Base-by-base conservation (phyloP, 2,329 filamentous ascomycete species). In the Teratosphaeriaceae sp. region DNA sequence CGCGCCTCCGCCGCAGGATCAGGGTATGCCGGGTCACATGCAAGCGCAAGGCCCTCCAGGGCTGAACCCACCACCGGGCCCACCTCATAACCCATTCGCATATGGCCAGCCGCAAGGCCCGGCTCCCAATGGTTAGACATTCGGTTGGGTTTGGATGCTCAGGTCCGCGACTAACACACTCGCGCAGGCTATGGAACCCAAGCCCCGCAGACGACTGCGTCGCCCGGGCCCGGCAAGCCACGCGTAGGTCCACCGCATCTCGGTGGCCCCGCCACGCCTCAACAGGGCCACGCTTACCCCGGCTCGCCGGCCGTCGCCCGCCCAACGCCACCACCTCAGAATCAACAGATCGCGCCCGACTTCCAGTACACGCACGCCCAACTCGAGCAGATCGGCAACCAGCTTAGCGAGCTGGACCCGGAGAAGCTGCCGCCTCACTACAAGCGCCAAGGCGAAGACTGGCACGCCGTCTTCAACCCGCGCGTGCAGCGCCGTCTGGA, bases 401-500 rank as follows among this genome's bases (percentile, higher is more conserved):
- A 84, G 41, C 75, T 96, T 21, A 86, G 86, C 40, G 90, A 97
- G 52, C 76, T 96, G 47, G 88, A 95, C 55, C 80, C 85, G 5
- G 88, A 96, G 48, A 80, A 87, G 48, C 75, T 97, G 30, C 88
- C 89, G 22, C 78, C 84, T 1, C 82, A 88, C 55, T 80, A 88
- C 51, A 97, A 97, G 76, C 89, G 90, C 63, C 85, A 88, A 44
- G 85, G 87, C 22, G 73, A 79, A 34, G 92, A 97, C 63, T 98
- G 92, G 92, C 94, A 94, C 63, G 90, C 87, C 34, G 86, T 97
- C 52, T 98, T 96, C 76, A 59, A 98, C 68, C 88, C 90, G 34
- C 79, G 84, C 45, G 85, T 96, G 27, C 87, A 86, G 49, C 87
- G 92, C 46, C 80, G 88, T 40, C 73, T 98, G 40, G 92, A 98